Conservation (phyloP, 306 rosid species). For the Datisca glomerata region DNA sequence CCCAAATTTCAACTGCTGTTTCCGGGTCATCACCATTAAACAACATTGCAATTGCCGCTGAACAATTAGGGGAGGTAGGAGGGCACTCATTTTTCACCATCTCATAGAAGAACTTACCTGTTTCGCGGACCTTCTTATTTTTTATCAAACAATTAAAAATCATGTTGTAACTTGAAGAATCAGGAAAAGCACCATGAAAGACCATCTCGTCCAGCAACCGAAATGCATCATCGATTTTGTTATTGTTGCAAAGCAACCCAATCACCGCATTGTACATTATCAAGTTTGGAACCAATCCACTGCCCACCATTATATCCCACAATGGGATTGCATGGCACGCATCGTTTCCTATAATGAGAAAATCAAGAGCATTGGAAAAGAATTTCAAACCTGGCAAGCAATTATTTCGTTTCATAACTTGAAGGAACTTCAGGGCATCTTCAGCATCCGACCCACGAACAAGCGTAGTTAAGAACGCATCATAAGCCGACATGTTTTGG, state of each 20-base stretch:
- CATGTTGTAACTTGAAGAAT: constrained; percentile 50
- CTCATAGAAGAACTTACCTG: constrained; percentile 40
- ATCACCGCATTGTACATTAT: constrained; percentile 57
- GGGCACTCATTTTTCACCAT: constrained; percentile 63
- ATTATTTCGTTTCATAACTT: constrained; percentile 31
- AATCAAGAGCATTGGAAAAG: constrained; percentile 42
- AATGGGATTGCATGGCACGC: constrained; percentile 23
- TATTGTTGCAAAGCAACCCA: constrained; percentile 38
- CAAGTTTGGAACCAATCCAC: constrained; percentile 36
- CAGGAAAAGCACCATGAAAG: constrained; percentile 47
- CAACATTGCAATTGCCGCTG: constrained; percentile 45
- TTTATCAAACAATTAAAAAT: constrained; percentile 56
- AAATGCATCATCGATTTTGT: constrained; percentile 27
- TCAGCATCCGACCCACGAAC: constrained; percentile 23
- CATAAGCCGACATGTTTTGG: constrained; percentile 32
- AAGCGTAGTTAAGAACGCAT: constrained; percentile 39
- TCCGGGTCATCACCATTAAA: constrained; percentile 59
- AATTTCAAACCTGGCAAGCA: constrained; percentile 62
- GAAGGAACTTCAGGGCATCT: constrained; percentile 34
- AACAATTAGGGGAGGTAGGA: constrained; percentile 33
- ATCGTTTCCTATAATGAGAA: constrained; percentile 32
- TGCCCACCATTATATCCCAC: constrained; percentile 50
- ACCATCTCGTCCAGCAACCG: constrained; percentile 51
- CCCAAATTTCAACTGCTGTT: constrained; percentile 51
- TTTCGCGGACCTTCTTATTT: constrained; percentile 30